Evolutionary conservation across 495 filamentous ascomycete genomes (phyloP).

Genomic region (Aspergillus saccharolyticus): DNA sequence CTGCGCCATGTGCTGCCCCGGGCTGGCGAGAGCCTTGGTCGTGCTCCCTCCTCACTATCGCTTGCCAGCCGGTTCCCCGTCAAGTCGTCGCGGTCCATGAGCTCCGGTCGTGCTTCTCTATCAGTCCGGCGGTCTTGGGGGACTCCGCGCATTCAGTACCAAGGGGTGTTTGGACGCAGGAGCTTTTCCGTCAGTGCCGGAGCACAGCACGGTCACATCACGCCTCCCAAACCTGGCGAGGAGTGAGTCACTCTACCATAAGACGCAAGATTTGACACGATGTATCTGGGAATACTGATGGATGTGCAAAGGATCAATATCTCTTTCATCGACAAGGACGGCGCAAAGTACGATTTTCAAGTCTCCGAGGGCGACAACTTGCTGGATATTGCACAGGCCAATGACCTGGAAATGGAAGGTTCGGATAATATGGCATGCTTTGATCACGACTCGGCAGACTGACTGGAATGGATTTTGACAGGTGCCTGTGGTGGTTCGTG

Average conservation of each 20-base stretch:
- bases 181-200: conserved; percentile 61
- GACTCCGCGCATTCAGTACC: conserved; percentile 16
- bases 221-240: conserved; percentile 85
- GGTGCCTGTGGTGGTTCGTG: conserved; percentile 93
- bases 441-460: neutral
- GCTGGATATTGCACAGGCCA: conserved; percentile 86
- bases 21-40: conserved; percentile 26
- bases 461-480: conserved; percentile 17
- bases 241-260: conserved; percentile 57
- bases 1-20: conserved; percentile 33
- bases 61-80: conserved; percentile 22
- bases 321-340: conserved; percentile 95
- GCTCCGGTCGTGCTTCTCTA: conserved; percentile 11
- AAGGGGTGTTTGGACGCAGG: conserved; percentile 37
- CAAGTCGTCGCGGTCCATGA: conserved; percentile 18
- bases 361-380: conserved; percentile 86
- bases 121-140: neutral
- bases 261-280: neutral
- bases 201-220: conserved; percentile 69
- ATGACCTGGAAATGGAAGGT: conserved; percentile 98
- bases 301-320: conserved; percentile 64
- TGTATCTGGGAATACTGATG: neutral
- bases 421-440: conserved; percentile 11
- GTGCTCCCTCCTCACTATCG: conserved; percentile 31
- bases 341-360: conserved; percentile 63